Evolutionary conservation across 805 yeast genomes (phyloP), one percentile per base, ranked within the genome.

Genomic region (Barnettozyma californica): DNA sequence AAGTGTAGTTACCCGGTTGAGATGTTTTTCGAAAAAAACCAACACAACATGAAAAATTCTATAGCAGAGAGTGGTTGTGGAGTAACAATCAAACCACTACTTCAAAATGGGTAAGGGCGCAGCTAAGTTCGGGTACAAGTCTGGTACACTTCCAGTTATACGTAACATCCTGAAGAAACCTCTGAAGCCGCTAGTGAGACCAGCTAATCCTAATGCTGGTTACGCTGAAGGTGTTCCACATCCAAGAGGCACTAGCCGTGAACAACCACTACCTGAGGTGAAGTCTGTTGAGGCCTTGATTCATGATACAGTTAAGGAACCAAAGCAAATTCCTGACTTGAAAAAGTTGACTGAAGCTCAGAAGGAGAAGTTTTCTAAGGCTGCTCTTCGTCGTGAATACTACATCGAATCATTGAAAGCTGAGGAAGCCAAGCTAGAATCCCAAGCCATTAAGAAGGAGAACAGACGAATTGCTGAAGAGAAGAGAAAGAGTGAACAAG

Each of bases 131-230:
- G 80, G 78, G 3, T 69, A 70, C 52, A 84, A 85, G 66, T 83
- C 92, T 43, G 97, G 97, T 63, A 73, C 87, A 44, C 74, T 91
- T 54, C 97, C 97, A 43, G 73, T 69, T 47, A 82, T 87, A 9
- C 82, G 96, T 59, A 79, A 83, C 36, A 81, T 88, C 27, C 80
- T 91, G 68, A 86, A 82, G 58, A 77, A 78, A 47, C 87, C 90
- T 5, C 44, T 59, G 33, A 57, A 59, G 31, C 63, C 64, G 20
- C 48, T 57, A 51, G 68, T 71, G 51, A 75, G 74, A 52, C 76
- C 70, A 48, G 75, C 71, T 16, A 76, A 75, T 45, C 67, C 74
- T 33, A 71, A 75, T 48, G 76, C 79, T 18, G 91, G 90, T 13
- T 87, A 82, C 64, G 95, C 91, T 26, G 81, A 78, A 45, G 84